phyloP scores from a whole-genome alignment of 2,329 filamentous ascomycete species.

The Parastagonospora avenae region DNA sequence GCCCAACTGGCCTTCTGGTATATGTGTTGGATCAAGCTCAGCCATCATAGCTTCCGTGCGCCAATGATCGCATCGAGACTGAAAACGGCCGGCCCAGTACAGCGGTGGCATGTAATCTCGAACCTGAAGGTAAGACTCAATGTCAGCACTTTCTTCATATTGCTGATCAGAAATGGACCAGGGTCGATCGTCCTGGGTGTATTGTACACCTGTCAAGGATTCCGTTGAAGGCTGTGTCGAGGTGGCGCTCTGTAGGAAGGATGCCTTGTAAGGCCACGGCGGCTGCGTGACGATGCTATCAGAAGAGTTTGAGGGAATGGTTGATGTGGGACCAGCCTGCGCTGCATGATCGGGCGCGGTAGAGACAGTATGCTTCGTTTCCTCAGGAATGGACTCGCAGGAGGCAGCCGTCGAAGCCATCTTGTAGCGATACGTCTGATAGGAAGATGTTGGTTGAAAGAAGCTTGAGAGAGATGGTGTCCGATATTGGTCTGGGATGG shows the following conservation, averaged over 20 bases:
- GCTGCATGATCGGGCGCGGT: too few species aligned
- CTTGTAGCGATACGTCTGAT: background rate
- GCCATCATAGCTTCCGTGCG: conserved; percentile 37
- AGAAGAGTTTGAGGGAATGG: background rate
- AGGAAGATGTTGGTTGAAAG: background rate
- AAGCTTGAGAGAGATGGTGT: conserved; percentile 21
- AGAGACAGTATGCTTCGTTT: background rate
- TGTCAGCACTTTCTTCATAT: conserved; percentile 24
- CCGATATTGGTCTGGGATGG: conserved; percentile 28
- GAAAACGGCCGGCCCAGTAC: conserved; percentile 45
- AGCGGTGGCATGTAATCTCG: conserved; percentile 40
- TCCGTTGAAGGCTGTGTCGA: background rate
- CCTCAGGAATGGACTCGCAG: conserved; percentile 11
- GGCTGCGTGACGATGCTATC: too few species aligned
- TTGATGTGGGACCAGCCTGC: too few species aligned
- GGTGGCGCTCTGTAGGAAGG: too few species aligned
- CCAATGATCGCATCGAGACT: conserved; percentile 41
- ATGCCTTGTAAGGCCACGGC: too few species aligned
- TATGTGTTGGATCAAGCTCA: conserved; percentile 17
- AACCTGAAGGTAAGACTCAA: conserved; percentile 26
- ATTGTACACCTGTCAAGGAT: background rate
- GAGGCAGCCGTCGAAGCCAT: conserved; percentile 4
- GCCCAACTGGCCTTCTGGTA: conserved; percentile 19
- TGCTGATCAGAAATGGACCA: conserved; percentile 11
- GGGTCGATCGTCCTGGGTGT: conserved; percentile 1